Conservation (phyloP, 257 asterid genomes). For the Gentiana macrophylla region DNA sequence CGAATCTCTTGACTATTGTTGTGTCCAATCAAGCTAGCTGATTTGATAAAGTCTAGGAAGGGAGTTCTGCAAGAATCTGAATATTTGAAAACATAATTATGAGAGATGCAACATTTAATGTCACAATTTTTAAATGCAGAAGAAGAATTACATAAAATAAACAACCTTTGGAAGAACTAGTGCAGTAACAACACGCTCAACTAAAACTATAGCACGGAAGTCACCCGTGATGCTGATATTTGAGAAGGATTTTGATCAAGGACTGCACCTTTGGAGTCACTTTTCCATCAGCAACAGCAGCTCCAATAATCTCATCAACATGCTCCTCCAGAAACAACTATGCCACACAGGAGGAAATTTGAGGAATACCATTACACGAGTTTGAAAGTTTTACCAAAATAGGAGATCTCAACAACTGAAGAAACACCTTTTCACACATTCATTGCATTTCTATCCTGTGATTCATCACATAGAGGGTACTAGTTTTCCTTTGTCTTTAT, state of each 20-base stretch:
- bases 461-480: too few species aligned
- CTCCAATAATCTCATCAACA: conserved; percentile 89
- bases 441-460: too few species aligned
- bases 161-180: conserved; percentile 96
- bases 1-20: conserved; percentile 98
- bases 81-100: conserved; percentile 13
- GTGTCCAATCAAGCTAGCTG: conserved; percentile 95
- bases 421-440: too few species aligned
- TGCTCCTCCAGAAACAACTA: conserved; percentile 99
- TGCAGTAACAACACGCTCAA: conserved; percentile 96
- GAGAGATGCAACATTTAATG: conserved; percentile 13
- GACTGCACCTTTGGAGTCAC: conserved; percentile 99
- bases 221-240: conserved; percentile 86
- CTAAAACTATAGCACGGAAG: conserved; percentile 93
- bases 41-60: conserved; percentile 80
- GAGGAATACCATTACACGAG: too few species aligned
- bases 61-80: conserved; percentile 91
- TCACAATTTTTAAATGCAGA: conserved; percentile 1
- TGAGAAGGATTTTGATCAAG: conserved; percentile 77
- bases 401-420: too few species aligned
- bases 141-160: conserved; percentile 4
- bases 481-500: too few species aligned
- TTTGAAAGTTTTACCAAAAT: too few species aligned
- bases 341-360: background rate
- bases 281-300: conserved; percentile 99